A percentile compares a stretch with the other conserved stretches of the same genome.
Conservation (phyloP, 371 early-diverging fungal genomes). For the Circinella umbellata region DNA sequence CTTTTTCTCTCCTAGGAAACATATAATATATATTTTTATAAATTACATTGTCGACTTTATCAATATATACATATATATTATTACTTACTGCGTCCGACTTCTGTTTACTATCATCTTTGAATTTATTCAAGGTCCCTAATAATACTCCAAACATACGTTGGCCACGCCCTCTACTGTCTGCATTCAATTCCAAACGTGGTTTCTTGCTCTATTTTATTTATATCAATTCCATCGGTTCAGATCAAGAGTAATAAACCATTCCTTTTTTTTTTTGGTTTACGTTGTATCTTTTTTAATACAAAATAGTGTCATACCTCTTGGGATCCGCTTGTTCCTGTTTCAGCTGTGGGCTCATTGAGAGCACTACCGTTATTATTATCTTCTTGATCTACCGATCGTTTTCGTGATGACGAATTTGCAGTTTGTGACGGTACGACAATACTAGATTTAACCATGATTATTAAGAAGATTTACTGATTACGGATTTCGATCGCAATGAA, state of each 20-base stretch:
- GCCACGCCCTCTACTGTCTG: conserved; percentile 39
- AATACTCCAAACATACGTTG: conserved; percentile 63
- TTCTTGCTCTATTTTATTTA: conserved; percentile 11
- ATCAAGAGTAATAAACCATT: too few relatives aligned
- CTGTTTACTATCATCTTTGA: conserved; percentile 50
- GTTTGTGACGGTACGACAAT: conserved; percentile 34
- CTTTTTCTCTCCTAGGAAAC: conserved; percentile 52
- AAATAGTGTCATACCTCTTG: neutral
- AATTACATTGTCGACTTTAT: too few relatives aligned
- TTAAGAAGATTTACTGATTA: too few relatives aligned
- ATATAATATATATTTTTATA: too few relatives aligned
- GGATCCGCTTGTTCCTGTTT: neutral
- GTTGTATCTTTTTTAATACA: too few relatives aligned
- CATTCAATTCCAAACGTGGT: conserved; percentile 16
- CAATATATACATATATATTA: neutral
- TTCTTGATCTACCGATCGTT: conserved; percentile 27
- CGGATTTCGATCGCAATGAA: too few relatives aligned
- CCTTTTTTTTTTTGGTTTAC: too few relatives aligned
- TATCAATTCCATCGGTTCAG: neutral
- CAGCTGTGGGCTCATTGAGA: neutral
- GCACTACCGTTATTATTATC: neutral
- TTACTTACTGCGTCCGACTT: conserved; percentile 54
- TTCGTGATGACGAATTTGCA: conserved; percentile 16
- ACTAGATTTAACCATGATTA: conserved; percentile 36
- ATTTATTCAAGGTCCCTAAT: conserved; percentile 61